Evolutionary conservation across 2,329 filamentous ascomycete genomes (phyloP).

Genomic region (Teratosphaeriaceae sp.): DNA sequence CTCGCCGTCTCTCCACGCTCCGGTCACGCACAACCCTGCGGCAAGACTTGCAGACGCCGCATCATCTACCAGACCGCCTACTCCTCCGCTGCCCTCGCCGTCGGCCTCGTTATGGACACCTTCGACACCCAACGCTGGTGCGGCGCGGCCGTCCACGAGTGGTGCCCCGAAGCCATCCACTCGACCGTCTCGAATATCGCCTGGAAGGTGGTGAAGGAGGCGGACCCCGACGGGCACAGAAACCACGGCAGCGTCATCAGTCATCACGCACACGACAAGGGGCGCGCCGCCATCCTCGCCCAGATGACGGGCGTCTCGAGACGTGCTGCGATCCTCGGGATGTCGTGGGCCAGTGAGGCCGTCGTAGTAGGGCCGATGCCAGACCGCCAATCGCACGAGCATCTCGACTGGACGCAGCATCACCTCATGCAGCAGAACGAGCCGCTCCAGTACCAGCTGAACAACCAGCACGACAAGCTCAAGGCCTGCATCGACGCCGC

Average conservation of each 20-base stretch:
- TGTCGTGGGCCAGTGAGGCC: slow-evolving; percentile 1
- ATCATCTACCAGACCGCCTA: slow-evolving; percentile 3
- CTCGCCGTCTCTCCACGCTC: too few species aligned
- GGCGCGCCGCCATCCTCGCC: background rate
- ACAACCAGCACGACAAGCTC: background rate
- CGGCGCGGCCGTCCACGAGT: background rate
- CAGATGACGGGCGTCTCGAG: background rate
- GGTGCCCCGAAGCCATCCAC: slow-evolving; percentile 1
- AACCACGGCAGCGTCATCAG: too few species aligned
- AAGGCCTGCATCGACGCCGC: too few species aligned
- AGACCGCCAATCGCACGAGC: background rate
- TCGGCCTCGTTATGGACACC: slow-evolving; percentile 3
- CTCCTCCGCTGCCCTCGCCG: slow-evolving; percentile 1
- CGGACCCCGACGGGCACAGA: too few species aligned
- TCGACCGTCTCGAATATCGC: slow-evolving; percentile 1
- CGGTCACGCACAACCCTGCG: too few species aligned
- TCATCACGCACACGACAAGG: too few species aligned
- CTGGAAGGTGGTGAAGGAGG: background rate
- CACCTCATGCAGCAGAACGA: background rate
- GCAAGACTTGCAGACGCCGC: slow-evolving; percentile 3
- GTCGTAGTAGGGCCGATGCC: too few species aligned
- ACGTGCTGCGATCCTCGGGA: background rate
- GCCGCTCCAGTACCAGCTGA: background rate
- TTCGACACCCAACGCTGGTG: slow-evolving; percentile 2
- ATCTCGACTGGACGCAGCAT: background rate